Conservation (phyloP, 176 grass and related monocot genomes). For the Saccharum officinarum region DNA sequence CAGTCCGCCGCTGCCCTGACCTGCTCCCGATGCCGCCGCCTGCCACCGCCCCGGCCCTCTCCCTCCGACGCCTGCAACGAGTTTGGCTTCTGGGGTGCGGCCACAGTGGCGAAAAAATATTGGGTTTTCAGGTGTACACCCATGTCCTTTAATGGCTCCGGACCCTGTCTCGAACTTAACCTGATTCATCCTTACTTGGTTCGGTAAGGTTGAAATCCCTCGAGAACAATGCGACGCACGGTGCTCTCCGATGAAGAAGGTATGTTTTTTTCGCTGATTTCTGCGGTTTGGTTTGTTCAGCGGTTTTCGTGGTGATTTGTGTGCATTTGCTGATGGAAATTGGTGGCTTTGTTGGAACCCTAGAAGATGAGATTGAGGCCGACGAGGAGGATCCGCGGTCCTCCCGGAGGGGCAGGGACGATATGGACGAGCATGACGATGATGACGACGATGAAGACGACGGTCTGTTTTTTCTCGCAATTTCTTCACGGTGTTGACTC, state of each 20-base stretch:
- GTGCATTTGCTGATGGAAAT: constrained; percentile 29
- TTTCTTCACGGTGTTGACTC: not conserved
- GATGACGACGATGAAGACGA: constrained; percentile 73
- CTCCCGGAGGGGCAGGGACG: constrained; percentile 37
- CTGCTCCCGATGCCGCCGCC: no score
- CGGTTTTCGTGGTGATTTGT: not conserved
- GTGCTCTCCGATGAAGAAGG: constrained; percentile 92
- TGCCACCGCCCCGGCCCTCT: no score
- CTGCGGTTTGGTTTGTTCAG: not conserved
- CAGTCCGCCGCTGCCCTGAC: no score
- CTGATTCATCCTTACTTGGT: not conserved
- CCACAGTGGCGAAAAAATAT: not conserved
- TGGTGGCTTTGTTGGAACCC: constrained; percentile 32
- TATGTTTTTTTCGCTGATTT: constrained; percentile 12
- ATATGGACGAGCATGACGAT: constrained; percentile 53
- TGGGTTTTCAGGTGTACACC: not conserved
- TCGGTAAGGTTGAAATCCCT: not conserved
- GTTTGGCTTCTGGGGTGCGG: no score
- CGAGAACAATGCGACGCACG: constrained; percentile 57
- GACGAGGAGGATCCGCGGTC: constrained; percentile 62
- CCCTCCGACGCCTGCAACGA: no score
- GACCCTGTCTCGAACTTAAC: not conserved
- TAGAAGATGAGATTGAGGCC: constrained; percentile 58
- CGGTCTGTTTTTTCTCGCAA: constrained; percentile 37
- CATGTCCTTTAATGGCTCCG: not conserved